Conservation (phyloP, 2,329 filamentous ascomycete genomes). For the Microascus cirrosus region DNA sequence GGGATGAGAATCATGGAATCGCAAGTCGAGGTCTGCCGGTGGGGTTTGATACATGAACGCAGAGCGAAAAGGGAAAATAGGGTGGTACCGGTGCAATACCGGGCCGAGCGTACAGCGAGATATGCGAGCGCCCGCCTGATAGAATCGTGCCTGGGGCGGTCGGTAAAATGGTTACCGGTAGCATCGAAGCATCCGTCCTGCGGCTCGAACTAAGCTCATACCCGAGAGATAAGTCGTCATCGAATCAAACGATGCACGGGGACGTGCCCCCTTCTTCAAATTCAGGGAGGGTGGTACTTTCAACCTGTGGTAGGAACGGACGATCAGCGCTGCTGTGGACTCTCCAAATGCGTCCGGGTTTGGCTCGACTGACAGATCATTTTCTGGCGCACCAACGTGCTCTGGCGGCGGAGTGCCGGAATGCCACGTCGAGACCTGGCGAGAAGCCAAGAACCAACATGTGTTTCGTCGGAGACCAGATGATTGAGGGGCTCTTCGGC, state of each 20-base stretch:
- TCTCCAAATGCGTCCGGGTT: neutral
- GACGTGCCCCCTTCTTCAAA: neutral
- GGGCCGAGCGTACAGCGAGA: neutral
- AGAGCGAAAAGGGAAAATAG: neutral
- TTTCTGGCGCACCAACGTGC: neutral
- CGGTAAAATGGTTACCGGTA: neutral
- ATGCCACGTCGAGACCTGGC: neutral
- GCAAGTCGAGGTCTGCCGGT: neutral
- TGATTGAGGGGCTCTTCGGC: neutral
- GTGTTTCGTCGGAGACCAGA: neutral
- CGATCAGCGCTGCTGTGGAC: neutral
- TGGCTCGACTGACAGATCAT: neutral
- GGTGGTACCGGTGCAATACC: neutral
- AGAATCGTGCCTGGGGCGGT: neutral
- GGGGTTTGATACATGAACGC: neutral
- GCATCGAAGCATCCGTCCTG: neutral
- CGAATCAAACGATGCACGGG: neutral
- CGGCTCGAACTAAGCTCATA: slow-evolving; percentile 3
- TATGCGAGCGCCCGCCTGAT: neutral
- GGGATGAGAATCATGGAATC: neutral
- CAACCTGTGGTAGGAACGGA: neutral
- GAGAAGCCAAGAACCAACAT: neutral
- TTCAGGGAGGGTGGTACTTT: neutral
- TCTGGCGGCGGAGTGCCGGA: neutral
- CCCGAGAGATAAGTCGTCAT: slow-evolving; percentile 4